These are phyloP conservation scores for Xylaria palmicola DNA, from an alignment of 495 filamentous ascomycete genomes.

Conservation along the genomic window DNA sequence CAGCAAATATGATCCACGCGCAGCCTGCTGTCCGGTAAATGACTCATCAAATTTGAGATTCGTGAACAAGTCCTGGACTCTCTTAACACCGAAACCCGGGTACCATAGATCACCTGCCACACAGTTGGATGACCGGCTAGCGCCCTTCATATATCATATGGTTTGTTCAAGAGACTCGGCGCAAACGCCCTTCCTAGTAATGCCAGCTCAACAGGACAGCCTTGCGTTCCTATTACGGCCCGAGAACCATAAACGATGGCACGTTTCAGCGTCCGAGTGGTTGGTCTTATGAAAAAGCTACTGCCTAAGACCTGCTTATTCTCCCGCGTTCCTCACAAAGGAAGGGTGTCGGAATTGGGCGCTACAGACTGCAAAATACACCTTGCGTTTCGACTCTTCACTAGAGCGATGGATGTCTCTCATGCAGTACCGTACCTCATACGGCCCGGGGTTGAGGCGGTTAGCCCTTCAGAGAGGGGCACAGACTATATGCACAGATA, in stretches of 20 bases:
- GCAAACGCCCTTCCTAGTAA: background rate
- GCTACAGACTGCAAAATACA: conserved; percentile 3
- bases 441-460: background rate
- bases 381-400: background rate
- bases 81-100: background rate
- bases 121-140: background rate
- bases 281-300: background rate
- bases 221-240: background rate
- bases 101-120: background rate
- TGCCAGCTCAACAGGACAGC: background rate
- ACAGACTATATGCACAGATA: background rate
- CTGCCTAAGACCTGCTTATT: background rate
- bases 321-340: background rate
- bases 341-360: background rate
- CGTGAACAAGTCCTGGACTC: background rate
- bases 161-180: background rate
- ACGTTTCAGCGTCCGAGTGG: background rate
- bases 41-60: background rate
- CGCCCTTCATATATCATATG: background rate
- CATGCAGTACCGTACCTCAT: background rate
- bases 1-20: conserved; percentile 27
- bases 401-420: background rate
- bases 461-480: background rate
- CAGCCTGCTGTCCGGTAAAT: background rate
- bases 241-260: no score